Base-by-base conservation (phyloP, 2,329 filamentous ascomycete genomes). In the Zopfia rhizophila region DNA sequence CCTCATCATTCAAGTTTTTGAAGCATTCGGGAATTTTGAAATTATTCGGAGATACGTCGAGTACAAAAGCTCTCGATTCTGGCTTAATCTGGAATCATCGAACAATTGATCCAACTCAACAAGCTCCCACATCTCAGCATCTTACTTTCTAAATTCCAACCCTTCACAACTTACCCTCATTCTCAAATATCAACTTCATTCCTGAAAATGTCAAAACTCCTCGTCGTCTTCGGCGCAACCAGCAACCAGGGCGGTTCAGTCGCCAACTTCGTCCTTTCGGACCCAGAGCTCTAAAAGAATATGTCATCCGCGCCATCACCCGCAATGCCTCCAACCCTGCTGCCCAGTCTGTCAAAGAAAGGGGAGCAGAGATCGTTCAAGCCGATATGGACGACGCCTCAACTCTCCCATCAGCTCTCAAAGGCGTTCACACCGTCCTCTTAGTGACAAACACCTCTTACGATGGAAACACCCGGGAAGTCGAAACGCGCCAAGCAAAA, bases 241-340 rank as follows among this genome's bases (percentile, higher is more conserved):
- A 66, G 66, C 23, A 67, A 80, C 47, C 84, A 87, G 68, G 84
- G 84, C 36, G 78, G 80, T 50, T 81, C 80, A 6, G 74, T 86
- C 32, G 77, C 82, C 38, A 64, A 71, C 22, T 57, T 61, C 27
- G 62, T 82, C 13, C 71, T 79, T 8, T 52, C 61, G 17, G 69
- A 73, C 57, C 65, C 78, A 0, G 69, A 81, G 1, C 61, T 70
- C 8, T 60, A 60, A 13, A 48, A 4, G 73, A 71, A n/a, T 68
- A 74, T 30, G 62, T 70, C 4, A 70, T 87, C 27, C 80, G 83
- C 21, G 84, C 74, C 33, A 72, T 86, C 16, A 83, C 83, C 2
- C 79, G 84, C 33, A 72, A 82, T 46, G 50, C 69, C 2, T 61
- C 65, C 10, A 77, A 75, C 35, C 55, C 75, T 0, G 71, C 70